A percentile compares a stretch with the other conserved stretches of the same genome.
Conservation (phyloP, 192 early-diverging fungal genomes). For the Piromyces finnis region DNA sequence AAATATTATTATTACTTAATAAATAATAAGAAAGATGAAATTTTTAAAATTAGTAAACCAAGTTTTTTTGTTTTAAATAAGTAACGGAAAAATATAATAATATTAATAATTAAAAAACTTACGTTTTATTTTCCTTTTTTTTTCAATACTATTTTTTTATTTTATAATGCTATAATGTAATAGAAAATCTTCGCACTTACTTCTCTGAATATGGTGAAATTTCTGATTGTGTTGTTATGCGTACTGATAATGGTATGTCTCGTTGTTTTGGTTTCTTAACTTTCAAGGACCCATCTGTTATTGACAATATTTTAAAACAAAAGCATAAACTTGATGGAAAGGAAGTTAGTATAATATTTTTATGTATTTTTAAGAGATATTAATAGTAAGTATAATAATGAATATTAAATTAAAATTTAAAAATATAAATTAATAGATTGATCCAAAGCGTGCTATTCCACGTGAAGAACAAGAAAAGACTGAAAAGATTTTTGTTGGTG, state of each 20-base stretch:
- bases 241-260: conserved; percentile 45
- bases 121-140: too few relatives aligned
- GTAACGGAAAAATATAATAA: too few relatives aligned
- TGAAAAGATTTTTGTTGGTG: conserved; percentile 88
- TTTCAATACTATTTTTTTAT: too few relatives aligned
- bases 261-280: conserved; percentile 66
- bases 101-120: too few relatives aligned
- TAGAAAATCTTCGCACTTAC: conserved; percentile 45
- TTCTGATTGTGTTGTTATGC: conserved; percentile 59
- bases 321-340: conserved; percentile 64
- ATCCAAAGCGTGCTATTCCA: conserved; percentile 53
- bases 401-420: neutral
- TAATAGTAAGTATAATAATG: neutral
- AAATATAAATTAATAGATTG: conserved; percentile 24
- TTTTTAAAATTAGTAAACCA: neutral
- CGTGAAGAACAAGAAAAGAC: conserved; percentile 58
- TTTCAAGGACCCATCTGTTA: conserved; percentile 34
- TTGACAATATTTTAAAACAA: conserved; percentile 44
- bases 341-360: conserved; percentile 29
- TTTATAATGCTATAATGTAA: conserved; percentile 12
- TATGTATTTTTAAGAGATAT: neutral
- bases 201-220: conserved; percentile 57
- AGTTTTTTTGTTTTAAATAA: neutral
- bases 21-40: conserved; percentile 4
- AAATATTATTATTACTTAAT: conserved; percentile 1